Conservation (phyloP, 2,329 filamentous ascomycete species). For the Penicillium freii region DNA sequence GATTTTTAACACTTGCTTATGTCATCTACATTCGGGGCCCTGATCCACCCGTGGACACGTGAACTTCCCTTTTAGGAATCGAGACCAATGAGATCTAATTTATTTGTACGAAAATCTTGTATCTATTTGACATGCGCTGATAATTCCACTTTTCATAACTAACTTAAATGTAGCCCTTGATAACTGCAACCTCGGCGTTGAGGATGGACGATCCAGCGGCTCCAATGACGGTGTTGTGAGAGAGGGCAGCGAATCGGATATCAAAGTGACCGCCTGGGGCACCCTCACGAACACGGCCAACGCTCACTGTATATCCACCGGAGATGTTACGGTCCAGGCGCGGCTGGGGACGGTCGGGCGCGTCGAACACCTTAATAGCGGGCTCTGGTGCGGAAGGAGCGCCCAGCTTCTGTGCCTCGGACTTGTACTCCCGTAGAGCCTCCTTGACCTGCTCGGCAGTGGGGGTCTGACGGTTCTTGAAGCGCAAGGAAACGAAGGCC, state of each 20-base stretch:
- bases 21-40: neutral
- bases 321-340: constrained; percentile 82
- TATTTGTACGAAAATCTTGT: constrained; percentile 1
- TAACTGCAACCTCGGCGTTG: constrained; percentile 86
- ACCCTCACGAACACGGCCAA: constrained; percentile 82
- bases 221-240: constrained; percentile 89
- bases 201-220: constrained; percentile 94
- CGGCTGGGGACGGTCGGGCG: constrained; percentile 86
- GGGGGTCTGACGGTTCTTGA: constrained; percentile 72
- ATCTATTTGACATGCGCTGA: constrained; percentile 21
- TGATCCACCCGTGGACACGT: constrained; percentile 4
- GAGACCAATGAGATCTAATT: constrained; percentile 1
- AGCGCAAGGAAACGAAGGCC: constrained; percentile 85
- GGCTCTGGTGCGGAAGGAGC: constrained; percentile 81
- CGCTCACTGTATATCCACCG: constrained; percentile 84
- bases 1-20: neutral
- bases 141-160: constrained; percentile 17
- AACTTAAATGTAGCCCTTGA: constrained; percentile 75
- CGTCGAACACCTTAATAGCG: constrained; percentile 84
- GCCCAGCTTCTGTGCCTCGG: constrained; percentile 77
- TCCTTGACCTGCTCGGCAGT: constrained; percentile 72
- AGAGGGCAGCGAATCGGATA: constrained; percentile 89
- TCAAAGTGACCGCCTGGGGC: constrained; percentile 81
- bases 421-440: constrained; percentile 76
- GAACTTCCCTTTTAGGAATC: constrained; percentile 5